A percentile compares a stretch with the other conserved stretches of the same genome.
These are phyloP conservation scores for Jackrogersella minutella DNA, from an alignment of 495 filamentous ascomycete species.

Conservation along the genomic window DNA sequence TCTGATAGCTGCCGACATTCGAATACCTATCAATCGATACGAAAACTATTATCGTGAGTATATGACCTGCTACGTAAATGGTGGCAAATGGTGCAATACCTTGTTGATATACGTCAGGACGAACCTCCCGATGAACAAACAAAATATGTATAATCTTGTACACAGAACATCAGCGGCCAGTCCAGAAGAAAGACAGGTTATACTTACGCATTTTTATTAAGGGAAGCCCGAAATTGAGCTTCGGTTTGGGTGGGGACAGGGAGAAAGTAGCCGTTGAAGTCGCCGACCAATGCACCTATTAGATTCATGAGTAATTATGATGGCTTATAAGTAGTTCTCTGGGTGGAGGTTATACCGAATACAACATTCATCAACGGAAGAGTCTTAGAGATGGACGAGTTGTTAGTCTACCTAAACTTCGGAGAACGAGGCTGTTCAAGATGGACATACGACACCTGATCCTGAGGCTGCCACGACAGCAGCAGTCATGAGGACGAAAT, in stretches of 20 bases:
- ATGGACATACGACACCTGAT: conserved; percentile 42
- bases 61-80: not conserved
- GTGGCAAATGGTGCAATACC: conserved; percentile 23
- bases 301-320: conserved; percentile 22
- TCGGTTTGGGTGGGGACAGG: conserved; percentile 31
- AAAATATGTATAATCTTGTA: conserved; percentile 44
- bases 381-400: conserved; percentile 20
- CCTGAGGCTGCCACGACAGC: conserved; percentile 42
- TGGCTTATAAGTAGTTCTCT: not conserved
- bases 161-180: conserved; percentile 11
- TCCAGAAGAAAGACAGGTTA: not conserved
- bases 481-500: conserved; percentile 49
- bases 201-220: conserved; percentile 42
- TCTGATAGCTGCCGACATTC: conserved; percentile 60
- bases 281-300: conserved; percentile 41
- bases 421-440: not conserved
- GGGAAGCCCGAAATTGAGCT: conserved; percentile 32
- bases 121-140: conserved; percentile 56
- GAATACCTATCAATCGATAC: conserved; percentile 59
- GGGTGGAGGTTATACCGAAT: conserved; percentile 33
- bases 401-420: conserved; percentile 4
- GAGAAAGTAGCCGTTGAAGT: conserved; percentile 45
- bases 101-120: conserved; percentile 57
- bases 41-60: conserved; percentile 46
- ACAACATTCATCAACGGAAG: conserved; percentile 43